phyloP scores from a whole-genome alignment of 140 eudicot genomes.

The Stevia rebaudiana region DNA sequence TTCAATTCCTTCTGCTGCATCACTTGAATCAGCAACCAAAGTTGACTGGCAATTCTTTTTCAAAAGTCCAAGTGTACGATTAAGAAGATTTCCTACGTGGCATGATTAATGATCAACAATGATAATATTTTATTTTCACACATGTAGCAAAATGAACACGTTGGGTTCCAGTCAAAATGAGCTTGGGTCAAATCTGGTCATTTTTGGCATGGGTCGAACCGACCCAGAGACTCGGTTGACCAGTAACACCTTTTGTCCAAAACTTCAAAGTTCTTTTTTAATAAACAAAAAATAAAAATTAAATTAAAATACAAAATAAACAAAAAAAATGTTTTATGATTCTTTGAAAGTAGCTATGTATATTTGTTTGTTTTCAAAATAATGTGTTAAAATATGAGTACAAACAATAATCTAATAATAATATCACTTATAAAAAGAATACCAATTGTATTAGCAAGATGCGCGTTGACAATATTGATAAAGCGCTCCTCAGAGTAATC shows the following conservation, averaged over 20 bases:
- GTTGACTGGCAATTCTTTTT: slow-evolving; percentile 91
- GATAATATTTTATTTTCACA: background rate
- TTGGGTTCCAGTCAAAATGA: background rate
- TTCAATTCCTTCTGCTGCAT: slow-evolving; percentile 82
- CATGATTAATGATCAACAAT: slow-evolving; percentile 16
- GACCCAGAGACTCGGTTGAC: background rate
- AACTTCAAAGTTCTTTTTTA: background rate
- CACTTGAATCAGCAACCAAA: slow-evolving; percentile 61
- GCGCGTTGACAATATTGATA: slow-evolving; percentile 81
- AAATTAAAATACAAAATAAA: too few species aligned
- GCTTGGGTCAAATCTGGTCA: background rate
- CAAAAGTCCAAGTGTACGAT: slow-evolving; percentile 95
- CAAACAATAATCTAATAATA: background rate
- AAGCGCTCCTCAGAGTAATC: slow-evolving; percentile 95
- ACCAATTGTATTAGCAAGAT: slow-evolving; percentile 97
- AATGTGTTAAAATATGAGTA: background rate
- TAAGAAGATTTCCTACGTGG: slow-evolving; percentile 81
- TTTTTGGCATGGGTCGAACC: background rate
- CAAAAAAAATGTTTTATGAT: too few species aligned
- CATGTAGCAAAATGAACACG: background rate
- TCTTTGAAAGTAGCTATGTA: too few species aligned
- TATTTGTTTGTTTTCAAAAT: background rate
- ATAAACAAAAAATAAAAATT: too few species aligned
- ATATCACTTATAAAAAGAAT: background rate
- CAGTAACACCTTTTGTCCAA: background rate